Evolutionary conservation across 192 early-diverging fungal genomes (phyloP), one percentile per base, ranked within the genome.

Genomic region (Backusella circina): DNA sequence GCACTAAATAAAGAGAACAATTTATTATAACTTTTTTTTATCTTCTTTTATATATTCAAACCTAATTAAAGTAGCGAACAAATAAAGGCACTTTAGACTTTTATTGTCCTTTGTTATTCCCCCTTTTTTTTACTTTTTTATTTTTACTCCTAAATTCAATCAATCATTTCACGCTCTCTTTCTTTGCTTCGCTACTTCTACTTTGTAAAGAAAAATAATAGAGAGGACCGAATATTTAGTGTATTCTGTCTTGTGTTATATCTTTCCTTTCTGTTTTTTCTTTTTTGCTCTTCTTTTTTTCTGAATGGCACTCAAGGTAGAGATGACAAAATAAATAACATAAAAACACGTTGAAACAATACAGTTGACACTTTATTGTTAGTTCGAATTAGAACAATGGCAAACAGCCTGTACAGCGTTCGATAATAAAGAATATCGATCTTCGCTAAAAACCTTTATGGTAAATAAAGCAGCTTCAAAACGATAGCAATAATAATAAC

Each of bases 371-470:
- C 37, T 44, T 32, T 32, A 23, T 28, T 41, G 0, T 61, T 28
- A 93, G 92, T 86, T 86, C 50, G 93, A 96, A 81, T 84, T 96
- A 39, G 90, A 93, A 74, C 91, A 93, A 75, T 96, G 95, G 95
- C 85, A 88, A 76, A 85, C 87, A 65, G 95, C 91, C 9, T 87
- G 91, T 61, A 84, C 85, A 75, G 87, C 89, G n/a, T 96, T 92
- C 71, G 95, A 95, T 75, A 81, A 82, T 64, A 85, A 88, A 54
- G 88, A 95, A 79, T 94, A 88, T 68, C 85, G 89, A 65, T 73
- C 79, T 67, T 86, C 95, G 3, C 80, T 94, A 44, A 86, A 90
- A 10, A 79, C 90, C 35, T 96, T 95, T 73, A 82, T 84, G 72
- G 91, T 93, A 89, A 81, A 82, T 64, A 71, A 57, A 28, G 37